Base-by-base conservation (phyloP, 139 green algal species). In the Chlorella sp. region DNA sequence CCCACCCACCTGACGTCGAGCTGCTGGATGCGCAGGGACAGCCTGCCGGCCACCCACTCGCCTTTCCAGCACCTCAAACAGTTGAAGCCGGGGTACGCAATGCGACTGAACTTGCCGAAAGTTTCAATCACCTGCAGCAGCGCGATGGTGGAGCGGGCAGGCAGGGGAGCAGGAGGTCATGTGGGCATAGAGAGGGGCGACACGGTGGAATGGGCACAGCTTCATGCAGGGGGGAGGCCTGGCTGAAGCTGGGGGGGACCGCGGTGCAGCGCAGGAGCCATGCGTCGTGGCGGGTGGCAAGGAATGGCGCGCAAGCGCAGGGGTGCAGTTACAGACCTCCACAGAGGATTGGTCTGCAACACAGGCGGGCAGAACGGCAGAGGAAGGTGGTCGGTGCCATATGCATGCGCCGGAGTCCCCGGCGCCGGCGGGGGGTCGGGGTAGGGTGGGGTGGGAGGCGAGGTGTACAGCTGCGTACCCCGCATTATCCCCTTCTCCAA, bases 21-120 rank as follows among this genome's bases (percentile, higher is more conserved):
- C 88, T 97, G 94, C 88, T 97, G 94, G 14, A 98, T 92, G 53
- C 96, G 89, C 90, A 96, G 89, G n/a, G 83, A 93, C 39, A 97
- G 34, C 0, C 68, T 86, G n/a, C 94, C 94, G 12, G 89, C 91
- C 77, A 96, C 91, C 36, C 39, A 39, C 73, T 97, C 89, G 53
- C 95, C 89, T 0, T 94, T 36, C 68, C 86, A 95, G 78, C 94
- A 96, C 28, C 83, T 91, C 19, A 96, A 81, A 73, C 88, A 94
- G 91, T 96, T 96, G 93, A 96, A 95, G 36, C 94, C 93, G 0
- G 92, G 92, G 36, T 94, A 73, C 1, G 90, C 92, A 32, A 95
- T 92, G 5, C 91, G 80, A 18, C 75, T 60, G 64, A 94, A 95
- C 81, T 94, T 94, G 48, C 93, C 68, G 61, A 83, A 88, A 40